Evolutionary conservation across 2,329 filamentous ascomycete genomes (phyloP), one percentile per base, ranked within the genome.

Genomic region (Diaporthe sp.): DNA sequence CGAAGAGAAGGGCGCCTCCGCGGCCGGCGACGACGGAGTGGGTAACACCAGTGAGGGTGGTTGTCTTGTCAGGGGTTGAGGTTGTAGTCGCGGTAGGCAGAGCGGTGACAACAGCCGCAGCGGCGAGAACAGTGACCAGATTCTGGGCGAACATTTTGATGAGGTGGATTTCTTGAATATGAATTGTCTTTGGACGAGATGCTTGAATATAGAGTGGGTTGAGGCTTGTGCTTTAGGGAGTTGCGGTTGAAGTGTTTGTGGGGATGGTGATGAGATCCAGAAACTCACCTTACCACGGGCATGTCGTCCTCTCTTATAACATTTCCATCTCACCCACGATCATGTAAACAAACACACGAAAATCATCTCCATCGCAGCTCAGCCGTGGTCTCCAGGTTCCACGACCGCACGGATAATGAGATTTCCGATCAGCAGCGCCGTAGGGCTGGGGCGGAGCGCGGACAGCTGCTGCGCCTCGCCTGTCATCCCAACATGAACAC

Each of bases 1-100:
- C 84, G 81, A 91, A 91, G 67, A 79, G 80, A 44, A 90, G 84
- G 17, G 72, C 55, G 59, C 85, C 85, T 37, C 81, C 83, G 6
- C 82, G 84, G 74, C 87, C 87, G 71, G 85, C 87, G n/a, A 85
- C 83, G 59, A 88, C 85, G 2, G 83, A 83, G 84, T 88, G 86
- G 1, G 87, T 88, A 34, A 85, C 82, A 19, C 85, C 83, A 1
- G 85, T 85, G 69, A 82, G 80, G 8, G 80, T 37, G 46, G 80
- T 80, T n/a, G 84, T 85, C 75, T 77, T 79, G 75, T 85, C 81
- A 57, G 82, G 79, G 8, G 59, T 46, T 28, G 79, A 77, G 58
- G 49, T 70, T 58, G 77, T 79, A 13, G 82, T 83, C 49, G 79
- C 59, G 28, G 85, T 84, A 51, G 82, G 81, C 37, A 81, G 80